Conservation (phyloP, 805 yeast genomes). For the Lachancea fermentati region DNA sequence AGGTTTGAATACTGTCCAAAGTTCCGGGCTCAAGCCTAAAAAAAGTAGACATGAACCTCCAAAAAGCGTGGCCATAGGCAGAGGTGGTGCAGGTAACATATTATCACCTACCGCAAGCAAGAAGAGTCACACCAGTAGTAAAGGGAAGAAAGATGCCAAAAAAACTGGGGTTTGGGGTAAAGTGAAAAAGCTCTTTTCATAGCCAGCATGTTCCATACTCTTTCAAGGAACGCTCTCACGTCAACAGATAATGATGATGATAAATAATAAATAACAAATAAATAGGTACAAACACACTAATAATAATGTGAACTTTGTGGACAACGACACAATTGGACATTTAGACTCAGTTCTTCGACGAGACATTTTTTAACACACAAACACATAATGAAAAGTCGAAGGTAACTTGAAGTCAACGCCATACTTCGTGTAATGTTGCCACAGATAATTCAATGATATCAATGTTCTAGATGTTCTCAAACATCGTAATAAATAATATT, state of each 20-base stretch:
- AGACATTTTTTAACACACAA: not conserved
- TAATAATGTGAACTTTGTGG: not conserved
- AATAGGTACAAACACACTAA: constrained; percentile 2
- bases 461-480: not conserved
- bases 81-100: constrained; percentile 35
- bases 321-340: not conserved
- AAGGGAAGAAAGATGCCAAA: constrained; percentile 8
- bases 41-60: constrained; percentile 16
- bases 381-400: not conserved
- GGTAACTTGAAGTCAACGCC: too few species aligned
- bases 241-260: not conserved
- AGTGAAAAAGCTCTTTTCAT: constrained; percentile 16
- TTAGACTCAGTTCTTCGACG: too few species aligned
- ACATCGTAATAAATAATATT: not conserved
- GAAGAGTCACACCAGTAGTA: constrained; percentile 7
- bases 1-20: not conserved
- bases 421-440: too few species aligned
- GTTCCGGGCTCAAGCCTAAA: constrained; percentile 4
- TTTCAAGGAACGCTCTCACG: not conserved
- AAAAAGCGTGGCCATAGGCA: constrained; percentile 25
- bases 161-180: constrained; percentile 15
- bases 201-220: not conserved
- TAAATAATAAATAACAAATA: constrained; percentile 1
- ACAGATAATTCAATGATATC: too few species aligned
- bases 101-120: constrained; percentile 23